Evolutionary conservation across 78 protist genomes (phyloP), one percentile per base, ranked within the genome.

Genomic region (Dictyostelium citrinum): DNA sequence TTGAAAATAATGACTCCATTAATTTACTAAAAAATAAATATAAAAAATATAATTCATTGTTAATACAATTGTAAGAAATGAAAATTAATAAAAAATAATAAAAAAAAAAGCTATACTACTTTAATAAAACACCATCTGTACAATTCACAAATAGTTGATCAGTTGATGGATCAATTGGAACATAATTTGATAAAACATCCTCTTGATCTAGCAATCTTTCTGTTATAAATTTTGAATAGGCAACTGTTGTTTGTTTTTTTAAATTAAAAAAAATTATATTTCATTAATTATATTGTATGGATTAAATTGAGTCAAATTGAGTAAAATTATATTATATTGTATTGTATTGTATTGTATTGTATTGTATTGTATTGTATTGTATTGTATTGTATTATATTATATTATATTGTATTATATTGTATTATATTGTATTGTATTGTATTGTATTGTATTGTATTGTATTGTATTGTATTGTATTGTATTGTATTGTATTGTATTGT

Each of bases 111-210:
- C 9, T 10, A 55, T 55, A 29, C 79, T 88, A 88, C 93, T 88
- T 88, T 76, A 88, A 51, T 78, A 88, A 67, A 4, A 88, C 93
- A 88, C 93, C 93, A 88, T 88, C 93, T 39, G 41, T 79, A 24
- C 93, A 88, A 49, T 5, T 39, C 45, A 41, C 70, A 78, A 88
- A 88, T 41, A 88, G n/a, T 45, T 74, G 82, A 29, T 88, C 55
- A 27, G 93, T 29, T 27, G 84, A 31, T 45, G 93, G 79, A 24
- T 88, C 93, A 78, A 88, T 88, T 58, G 84, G 85, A 17, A 88
- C 79, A 49, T 88, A 88, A n/a, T 51, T 67, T 22, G 68, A 14
- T 12, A 67, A 31, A 12, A 39, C 17, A 10, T 46, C 31, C 51
- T 78, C 33, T 61, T 78, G 71, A 41, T 78, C 80, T 41, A 61